Evolutionary conservation across 1,139 yeast species (phyloP), one percentile per base, ranked within the genome.

Genomic region (Spencermartinsiella ligniputridi): DNA sequence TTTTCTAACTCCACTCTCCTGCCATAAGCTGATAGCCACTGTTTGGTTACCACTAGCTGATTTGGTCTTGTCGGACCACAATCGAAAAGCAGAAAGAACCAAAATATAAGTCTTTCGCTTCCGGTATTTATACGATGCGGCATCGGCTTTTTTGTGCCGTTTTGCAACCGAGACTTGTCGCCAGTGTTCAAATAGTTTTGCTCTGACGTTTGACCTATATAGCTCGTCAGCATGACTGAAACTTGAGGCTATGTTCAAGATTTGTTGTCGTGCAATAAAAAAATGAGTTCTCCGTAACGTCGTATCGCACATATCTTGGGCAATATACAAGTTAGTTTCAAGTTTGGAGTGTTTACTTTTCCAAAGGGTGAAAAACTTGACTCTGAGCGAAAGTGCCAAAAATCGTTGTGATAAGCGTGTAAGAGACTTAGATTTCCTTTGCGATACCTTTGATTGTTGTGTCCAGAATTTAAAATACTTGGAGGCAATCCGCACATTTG

Each of bases 281-380:
- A 27, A n/a, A n/a, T 8, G n/a, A 6, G 15, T 4, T 6, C 15
- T 27, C n/a, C 15, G 32, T 15, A 27, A n/a, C 12, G 32, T 9
- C 32, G 5, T 6, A n/a, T n/a, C n/a, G 6, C 32, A 9, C 32
- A 27, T 27, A 27, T 5, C 15, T 15, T 11, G 15, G 15, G 32
- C 8, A 27, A 27, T 27, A n/a, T 15, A 15, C 5, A 5, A 11
- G 5, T 6, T n/a, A 27, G 32, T 15, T n/a, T 5, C 32, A 27
- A n/a, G 15, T 15, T 27, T n/a, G 32, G 12, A 9, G n/a, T 9
- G 15, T 27, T n/a, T 6, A 5, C 6, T 15, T n/a, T 27, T 27
- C 47, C 47, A 37, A 12, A 36, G 12, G 13, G 22, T 25, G 30
- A 35, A 27, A 34, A 21, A 35, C 18, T 30, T 19, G 13, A 21